Base-by-base conservation (phyloP, 768 basidiomycete species). In the Imleria badia region DNA sequence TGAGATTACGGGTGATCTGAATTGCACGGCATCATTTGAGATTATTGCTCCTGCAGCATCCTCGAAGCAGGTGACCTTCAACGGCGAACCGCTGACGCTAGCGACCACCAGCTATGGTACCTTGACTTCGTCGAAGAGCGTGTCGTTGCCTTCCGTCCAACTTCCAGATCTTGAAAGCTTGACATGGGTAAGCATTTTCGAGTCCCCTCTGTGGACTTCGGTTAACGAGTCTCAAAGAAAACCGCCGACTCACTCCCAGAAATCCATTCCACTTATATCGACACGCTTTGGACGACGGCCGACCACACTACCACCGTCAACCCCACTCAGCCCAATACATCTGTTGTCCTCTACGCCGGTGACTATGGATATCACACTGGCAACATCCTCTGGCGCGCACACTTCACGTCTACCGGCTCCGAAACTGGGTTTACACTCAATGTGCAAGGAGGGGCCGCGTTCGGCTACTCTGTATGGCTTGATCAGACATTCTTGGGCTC, bases 311-410 rank as follows among this genome's bases (percentile, higher is more conserved):
- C 67, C 19, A 78, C 77, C 1, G 63, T 76, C 38, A 81, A 79
- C 54, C 76, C 78, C 11, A 69, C 60, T 17, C 60, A 60, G 10
- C 70, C 66, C 11, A 60, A 60, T 3, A 80, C 79, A 1, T 61
- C 77, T 26, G 73, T 76, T 6, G 74, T 78, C 15, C 73, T 81
- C 7, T 80, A 75, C 44, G 74, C 77, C 1, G 76, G 78, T 41
- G 77, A 81, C 45, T 81, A 81, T 48, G 79, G 78, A 13, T 81
- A 71, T 58, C 79, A 80, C 62, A 80, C 76, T 3, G 80, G 80
- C 2, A 80, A 77, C 56, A 77, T 81, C 48, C 57, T 82, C 29
- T 81, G 79, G 78, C 73, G 80, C 7, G 80, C 73, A 14, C 78
- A 78, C 50, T 81, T 82, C 68, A 75, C 58, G 39, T 76, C 79